Conservation (phyloP, 192 early-diverging fungal genomes). For the Backusella circina region DNA sequence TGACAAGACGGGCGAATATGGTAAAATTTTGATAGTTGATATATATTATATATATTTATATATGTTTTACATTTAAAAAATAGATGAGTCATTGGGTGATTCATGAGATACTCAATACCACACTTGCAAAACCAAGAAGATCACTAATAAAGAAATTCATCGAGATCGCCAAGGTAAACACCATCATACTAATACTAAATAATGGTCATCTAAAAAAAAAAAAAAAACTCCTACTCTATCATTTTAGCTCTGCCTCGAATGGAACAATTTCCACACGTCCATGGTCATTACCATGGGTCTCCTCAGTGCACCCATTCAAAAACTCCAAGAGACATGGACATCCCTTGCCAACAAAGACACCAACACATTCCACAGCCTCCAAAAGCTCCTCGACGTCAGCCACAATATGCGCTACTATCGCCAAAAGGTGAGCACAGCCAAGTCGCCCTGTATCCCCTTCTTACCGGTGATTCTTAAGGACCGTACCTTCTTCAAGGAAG, state of each 20-base stretch:
- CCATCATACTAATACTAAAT: no score
- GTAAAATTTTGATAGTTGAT: neutral
- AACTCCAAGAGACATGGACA: slow-evolving; percentile 39
- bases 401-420: slow-evolving; percentile 67
- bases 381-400: slow-evolving; percentile 55
- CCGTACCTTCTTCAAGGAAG: slow-evolving; percentile 65
- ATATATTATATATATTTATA: neutral
- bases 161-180: slow-evolving; percentile 33
- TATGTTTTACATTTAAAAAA: neutral
- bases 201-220: neutral
- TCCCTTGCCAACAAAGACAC: slow-evolving; percentile 44
- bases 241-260: slow-evolving; percentile 41
- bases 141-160: slow-evolving; percentile 27
- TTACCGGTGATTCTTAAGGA: slow-evolving; percentile 71
- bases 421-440: slow-evolving; percentile 40
- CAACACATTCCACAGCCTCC: slow-evolving; percentile 42
- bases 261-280: slow-evolving; percentile 67
- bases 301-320: slow-evolving; percentile 39
- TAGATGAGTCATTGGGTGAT: slow-evolving; percentile 36
- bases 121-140: slow-evolving; percentile 12
- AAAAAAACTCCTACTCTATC: no score
- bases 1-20: slow-evolving; percentile 39
- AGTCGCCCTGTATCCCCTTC: slow-evolving; percentile 56
- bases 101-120: slow-evolving; percentile 18
- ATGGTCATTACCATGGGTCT: slow-evolving; percentile 64